Base-by-base conservation (phyloP, 495 filamentous ascomycete genomes). In the Aspergillus indologenus region DNA sequence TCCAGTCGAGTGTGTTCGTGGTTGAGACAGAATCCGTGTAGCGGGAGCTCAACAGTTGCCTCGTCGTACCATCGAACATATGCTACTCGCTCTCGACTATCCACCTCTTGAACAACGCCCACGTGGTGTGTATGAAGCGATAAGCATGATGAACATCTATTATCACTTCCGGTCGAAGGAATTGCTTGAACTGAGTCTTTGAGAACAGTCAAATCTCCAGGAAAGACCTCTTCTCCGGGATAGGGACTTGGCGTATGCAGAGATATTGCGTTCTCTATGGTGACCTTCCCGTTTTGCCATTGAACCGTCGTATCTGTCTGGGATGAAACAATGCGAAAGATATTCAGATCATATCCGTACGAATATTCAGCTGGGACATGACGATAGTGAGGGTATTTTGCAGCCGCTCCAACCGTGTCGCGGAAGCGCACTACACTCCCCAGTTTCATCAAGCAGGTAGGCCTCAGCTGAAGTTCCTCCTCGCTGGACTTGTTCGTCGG, bases 271-370 rank as follows among this genome's bases (percentile, higher is more conserved):
- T 59, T 53, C 45, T 85, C 72, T 21, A 71, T 67, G 0, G 80
- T 80, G 24, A 78, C 74, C 22, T 72, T 78, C 21, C 76, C 68
- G 61, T 88, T 82, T 58, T 88, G 85, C 85, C 85, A 88, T 45
- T 75, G 74, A 17, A 88, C 78, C 14, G 69, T 76, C 9, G 82
- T 77, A 11, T 65, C 65, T 17, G 81, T 79, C 18, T 71, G 71
- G 4, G 77, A 77, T 26, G 68, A 66, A 40, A 74, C 68, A 21
- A 87, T 69, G 17, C 71, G 68, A 54, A 80, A 83, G 1, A 81
- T 73, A 58, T 87, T 87, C 55, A 86, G 58, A 58, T 87, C 84
- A 65, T 79, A 84, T 1, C 83, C 83, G 57, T 79, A 73, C 5
- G 74, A 79, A 24, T 76, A 69, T n/a, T 70, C 71, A n/a, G 71